Evolutionary conservation across 1,284 basidiomycete species (phyloP).

Genomic region (Filobasidium uniguttulatum): DNA sequence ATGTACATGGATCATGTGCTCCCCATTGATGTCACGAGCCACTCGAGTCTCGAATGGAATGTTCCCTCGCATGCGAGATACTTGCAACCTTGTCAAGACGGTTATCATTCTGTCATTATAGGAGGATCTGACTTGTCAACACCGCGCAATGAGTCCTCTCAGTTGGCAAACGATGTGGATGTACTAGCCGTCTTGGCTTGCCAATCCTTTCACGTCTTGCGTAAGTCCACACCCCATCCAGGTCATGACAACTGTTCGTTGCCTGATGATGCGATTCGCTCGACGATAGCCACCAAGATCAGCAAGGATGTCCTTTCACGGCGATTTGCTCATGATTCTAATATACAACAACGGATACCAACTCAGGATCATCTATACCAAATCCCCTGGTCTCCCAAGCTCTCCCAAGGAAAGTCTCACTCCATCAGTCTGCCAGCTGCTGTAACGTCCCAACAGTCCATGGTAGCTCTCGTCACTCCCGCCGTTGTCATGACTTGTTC

Average conservation of each 20-base stretch:
- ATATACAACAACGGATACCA: too few relatives aligned
- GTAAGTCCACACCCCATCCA: background rate
- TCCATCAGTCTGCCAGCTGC: slow-evolving; percentile 3
- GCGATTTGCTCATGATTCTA: too few relatives aligned
- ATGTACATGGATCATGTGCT: background rate
- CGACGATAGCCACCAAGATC: too few relatives aligned
- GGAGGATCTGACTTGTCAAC: background rate
- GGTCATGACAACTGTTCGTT: background rate
- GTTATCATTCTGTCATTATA: background rate
- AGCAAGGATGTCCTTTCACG: too few relatives aligned
- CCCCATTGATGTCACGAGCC: background rate
- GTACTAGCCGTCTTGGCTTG: background rate
- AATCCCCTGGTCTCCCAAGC: background rate
- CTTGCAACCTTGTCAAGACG: slow-evolving; percentile 3
- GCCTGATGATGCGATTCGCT: too few relatives aligned
- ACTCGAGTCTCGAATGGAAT: background rate
- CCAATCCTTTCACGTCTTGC: background rate
- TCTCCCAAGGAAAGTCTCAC: background rate
- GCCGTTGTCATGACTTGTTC: background rate
- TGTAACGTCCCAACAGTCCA: background rate
- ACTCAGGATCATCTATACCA: too few relatives aligned
- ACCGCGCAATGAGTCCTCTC: background rate
- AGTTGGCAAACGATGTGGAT: background rate
- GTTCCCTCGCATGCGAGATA: slow-evolving; percentile 9
- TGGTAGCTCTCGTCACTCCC: slow-evolving; percentile 5